Percentiles rank a stretch among this genome's conserved stretches.
Evolutionary conservation across 1,284 basidiomycete species (phyloP).

Genomic region (Leccinum variabile): DNA sequence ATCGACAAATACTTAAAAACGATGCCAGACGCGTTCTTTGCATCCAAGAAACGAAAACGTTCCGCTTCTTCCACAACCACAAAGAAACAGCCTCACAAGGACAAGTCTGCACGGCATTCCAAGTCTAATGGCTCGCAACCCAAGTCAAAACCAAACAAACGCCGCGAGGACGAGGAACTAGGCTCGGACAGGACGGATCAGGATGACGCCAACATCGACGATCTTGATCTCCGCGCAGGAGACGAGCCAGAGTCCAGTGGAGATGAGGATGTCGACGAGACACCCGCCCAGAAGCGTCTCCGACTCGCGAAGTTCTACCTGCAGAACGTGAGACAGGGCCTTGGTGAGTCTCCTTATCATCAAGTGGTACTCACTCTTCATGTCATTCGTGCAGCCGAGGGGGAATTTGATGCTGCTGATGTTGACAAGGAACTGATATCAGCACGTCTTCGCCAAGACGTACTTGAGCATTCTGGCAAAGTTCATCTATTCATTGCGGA

Average conservation of each 20-base stretch:
- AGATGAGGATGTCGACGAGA: constrained; percentile 86
- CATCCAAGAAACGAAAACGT: constrained; percentile 69
- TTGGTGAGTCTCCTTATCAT: constrained; percentile 53
- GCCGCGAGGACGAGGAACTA: constrained; percentile 68
- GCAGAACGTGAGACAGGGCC: constrained; percentile 75
- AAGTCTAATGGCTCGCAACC: constrained; percentile 31
- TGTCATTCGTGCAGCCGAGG: constrained; percentile 53
- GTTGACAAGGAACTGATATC: constrained; percentile 92
- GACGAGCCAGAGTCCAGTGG: constrained; percentile 59
- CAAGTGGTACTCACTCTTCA: constrained; percentile 1
- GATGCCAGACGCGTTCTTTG: constrained; percentile 86
- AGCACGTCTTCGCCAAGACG: constrained; percentile 86
- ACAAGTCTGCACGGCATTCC: constrained; percentile 11
- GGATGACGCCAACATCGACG: constrained; percentile 66
- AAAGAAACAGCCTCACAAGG: constrained; percentile 32
- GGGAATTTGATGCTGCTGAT: constrained; percentile 91
- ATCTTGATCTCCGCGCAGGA: constrained; percentile 73
- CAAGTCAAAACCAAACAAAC: constrained; percentile 36
- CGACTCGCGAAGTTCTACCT: constrained; percentile 90
- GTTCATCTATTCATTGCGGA: constrained; percentile 81
- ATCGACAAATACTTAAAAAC: constrained; percentile 2
- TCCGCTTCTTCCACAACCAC: constrained; percentile 34
- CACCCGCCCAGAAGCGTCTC: constrained; percentile 91
- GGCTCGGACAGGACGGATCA: constrained; percentile 62
- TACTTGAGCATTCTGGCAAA: constrained; percentile 81